Percentiles rank a stretch among this genome's conserved stretches.
phyloP scores from a whole-genome alignment of 306 rosid genomes.

The Fagus crenata region DNA sequence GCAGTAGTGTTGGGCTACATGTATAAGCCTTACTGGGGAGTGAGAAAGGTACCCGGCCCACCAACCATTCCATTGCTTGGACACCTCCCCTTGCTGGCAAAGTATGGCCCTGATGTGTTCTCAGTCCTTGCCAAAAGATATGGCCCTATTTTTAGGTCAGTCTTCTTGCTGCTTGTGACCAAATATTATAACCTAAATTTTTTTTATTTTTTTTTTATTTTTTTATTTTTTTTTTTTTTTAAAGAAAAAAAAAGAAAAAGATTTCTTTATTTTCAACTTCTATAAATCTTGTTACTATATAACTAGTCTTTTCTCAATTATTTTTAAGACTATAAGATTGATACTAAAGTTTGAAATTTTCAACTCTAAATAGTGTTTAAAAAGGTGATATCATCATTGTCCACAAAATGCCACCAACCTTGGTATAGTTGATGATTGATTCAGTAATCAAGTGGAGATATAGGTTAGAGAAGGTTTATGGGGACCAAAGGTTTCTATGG shows the following conservation, averaged over 20 bases:
- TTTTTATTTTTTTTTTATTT: neutral
- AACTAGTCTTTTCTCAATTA: no score
- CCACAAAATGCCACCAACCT: no score
- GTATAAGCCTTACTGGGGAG: constrained; percentile 75
- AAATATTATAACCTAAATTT: neutral
- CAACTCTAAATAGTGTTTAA: no score
- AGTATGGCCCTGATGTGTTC: constrained; percentile 85
- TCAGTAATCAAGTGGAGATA: neutral
- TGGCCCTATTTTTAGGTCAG: constrained; percentile 93
- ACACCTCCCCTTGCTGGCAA: constrained; percentile 85
- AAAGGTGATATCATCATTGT: no score
- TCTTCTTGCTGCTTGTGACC: neutral
- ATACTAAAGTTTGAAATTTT: no score
- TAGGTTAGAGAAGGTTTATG: neutral
- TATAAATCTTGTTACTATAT: no score
- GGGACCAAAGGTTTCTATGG: neutral
- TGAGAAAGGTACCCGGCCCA: constrained; percentile 88
- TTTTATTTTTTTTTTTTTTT: no score
- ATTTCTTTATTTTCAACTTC: no score
- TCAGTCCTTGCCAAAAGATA: constrained; percentile 80
- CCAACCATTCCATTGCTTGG: constrained; percentile 74
- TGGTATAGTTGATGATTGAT: no score
- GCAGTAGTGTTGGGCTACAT: constrained; percentile 54
- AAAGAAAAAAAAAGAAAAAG: no score
- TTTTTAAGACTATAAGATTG: no score